Percentiles rank a stretch among this genome's conserved stretches.
Conservation (phyloP, 2,329 filamentous ascomycete species). For the Fusarium sp. region DNA sequence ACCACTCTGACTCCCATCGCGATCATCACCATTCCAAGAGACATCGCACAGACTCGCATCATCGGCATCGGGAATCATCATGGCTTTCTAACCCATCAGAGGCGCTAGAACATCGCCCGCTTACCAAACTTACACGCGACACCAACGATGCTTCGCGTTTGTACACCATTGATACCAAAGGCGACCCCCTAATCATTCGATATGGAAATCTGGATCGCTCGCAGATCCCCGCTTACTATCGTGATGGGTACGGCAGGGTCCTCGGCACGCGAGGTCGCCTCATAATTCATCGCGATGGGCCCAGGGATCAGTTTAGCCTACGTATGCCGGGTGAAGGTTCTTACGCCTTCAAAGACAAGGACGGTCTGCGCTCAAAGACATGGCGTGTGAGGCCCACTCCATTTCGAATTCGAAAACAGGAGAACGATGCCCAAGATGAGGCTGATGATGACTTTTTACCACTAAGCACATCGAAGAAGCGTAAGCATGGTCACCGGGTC, state of each 20-base stretch:
- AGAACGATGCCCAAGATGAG: constrained; percentile 38
- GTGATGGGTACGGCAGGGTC: constrained; percentile 77
- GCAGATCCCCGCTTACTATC: constrained; percentile 78
- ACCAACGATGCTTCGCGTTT: constrained; percentile 45
- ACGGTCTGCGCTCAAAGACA: constrained; percentile 62
- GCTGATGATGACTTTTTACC: constrained; percentile 65
- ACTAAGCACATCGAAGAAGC: constrained; percentile 60
- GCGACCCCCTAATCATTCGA: constrained; percentile 80
- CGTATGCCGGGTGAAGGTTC: constrained; percentile 59
- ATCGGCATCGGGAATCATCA: constrained; percentile 26
- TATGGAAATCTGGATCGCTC: constrained; percentile 84
- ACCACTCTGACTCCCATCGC: constrained; percentile 35
- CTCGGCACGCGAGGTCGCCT: constrained; percentile 74
- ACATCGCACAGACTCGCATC: constrained; percentile 35
- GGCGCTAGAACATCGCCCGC: constrained; percentile 20
- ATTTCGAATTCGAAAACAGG: constrained; percentile 57
- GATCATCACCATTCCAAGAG: constrained; percentile 37
- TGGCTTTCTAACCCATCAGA: constrained; percentile 13
- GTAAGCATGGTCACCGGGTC: constrained; percentile 53
- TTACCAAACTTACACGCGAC: constrained; percentile 15
- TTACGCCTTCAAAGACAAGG: constrained; percentile 57
- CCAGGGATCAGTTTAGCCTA: constrained; percentile 69
- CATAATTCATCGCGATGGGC: constrained; percentile 76
- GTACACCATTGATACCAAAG: constrained; percentile 79
- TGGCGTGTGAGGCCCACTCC: constrained; percentile 57